Conservation (phyloP, 805 yeast species). For the Kazachstania kunashirensis region DNA sequence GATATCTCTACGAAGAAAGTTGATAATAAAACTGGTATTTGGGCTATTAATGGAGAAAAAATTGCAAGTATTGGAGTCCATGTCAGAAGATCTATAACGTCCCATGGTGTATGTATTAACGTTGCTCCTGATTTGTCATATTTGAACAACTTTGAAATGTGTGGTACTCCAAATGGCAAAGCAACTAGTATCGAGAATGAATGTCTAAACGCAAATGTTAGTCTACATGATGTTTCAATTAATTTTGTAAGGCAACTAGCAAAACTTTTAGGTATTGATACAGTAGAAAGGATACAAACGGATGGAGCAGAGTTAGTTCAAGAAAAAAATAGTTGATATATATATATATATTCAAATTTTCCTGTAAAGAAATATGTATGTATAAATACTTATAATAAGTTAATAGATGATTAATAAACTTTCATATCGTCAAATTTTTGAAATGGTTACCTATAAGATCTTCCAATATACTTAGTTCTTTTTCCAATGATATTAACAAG, state of each 20-base stretch:
- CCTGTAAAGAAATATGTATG: no score
- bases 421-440: constrained; percentile 6
- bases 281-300: constrained; percentile 31
- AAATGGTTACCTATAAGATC: constrained; percentile 9
- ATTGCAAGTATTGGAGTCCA: constrained; percentile 88
- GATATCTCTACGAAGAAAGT: constrained; percentile 18
- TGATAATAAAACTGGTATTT: constrained; percentile 79
- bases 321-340: no score
- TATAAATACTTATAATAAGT: no score
- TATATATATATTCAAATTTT: no score
- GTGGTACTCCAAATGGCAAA: constrained; percentile 63
- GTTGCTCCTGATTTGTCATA: constrained; percentile 61
- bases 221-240: constrained; percentile 34
- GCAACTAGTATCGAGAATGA: constrained; percentile 43
- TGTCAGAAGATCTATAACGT: constrained; percentile 71
- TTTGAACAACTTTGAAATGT: constrained; percentile 67
- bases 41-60: constrained; percentile 49
- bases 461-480: constrained; percentile 56
- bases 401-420: neutral
- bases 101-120: constrained; percentile 85
- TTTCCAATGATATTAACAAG: constrained; percentile 47
- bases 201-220: constrained; percentile 16
- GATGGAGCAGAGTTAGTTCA: constrained; percentile 28
- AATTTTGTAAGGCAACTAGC: constrained; percentile 39
- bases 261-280: constrained; percentile 30